These are phyloP conservation scores for Aspergillus intermedius DNA, from an alignment of 2,329 filamentous ascomycete species.

Conservation along the genomic window DNA sequence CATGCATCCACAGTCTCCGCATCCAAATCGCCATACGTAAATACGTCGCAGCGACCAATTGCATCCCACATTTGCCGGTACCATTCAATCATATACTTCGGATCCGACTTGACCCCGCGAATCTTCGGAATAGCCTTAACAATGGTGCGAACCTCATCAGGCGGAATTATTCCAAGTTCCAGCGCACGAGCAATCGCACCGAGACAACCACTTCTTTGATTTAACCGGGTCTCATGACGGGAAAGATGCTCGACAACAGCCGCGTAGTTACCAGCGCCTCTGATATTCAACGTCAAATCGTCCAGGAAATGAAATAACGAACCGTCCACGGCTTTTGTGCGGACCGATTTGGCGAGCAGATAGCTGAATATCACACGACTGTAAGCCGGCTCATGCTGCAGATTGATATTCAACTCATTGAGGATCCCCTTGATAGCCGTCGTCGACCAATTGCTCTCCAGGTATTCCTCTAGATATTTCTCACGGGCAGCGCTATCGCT, in stretches of 20 bases:
- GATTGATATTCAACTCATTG: conserved; percentile 23
- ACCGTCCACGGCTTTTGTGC: conserved; percentile 7
- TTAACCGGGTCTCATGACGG: conserved; percentile 10
- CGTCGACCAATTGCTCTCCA: conserved; percentile 17
- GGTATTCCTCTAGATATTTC: conserved; percentile 11
- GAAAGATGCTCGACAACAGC: conserved; percentile 21
- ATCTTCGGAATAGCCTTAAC: conserved; percentile 19
- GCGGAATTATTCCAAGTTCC: conserved; percentile 28
- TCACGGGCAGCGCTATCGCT: conserved; percentile 2
- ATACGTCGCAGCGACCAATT: conserved; percentile 29
- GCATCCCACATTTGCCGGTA: conserved; percentile 32
- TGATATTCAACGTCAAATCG: conserved; percentile 31
- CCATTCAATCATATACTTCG: conserved; percentile 13
- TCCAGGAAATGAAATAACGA: conserved; percentile 28
- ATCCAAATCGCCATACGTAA: conserved; percentile 27
- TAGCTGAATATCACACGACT: conserved; percentile 31
- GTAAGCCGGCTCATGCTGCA: conserved; percentile 27
- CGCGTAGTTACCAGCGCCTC: conserved; percentile 30
- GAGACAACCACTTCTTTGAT: conserved; percentile 17
- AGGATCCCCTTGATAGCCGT: conserved; percentile 24
- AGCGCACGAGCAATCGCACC: conserved; percentile 23
- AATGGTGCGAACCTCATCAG: conserved; percentile 27
- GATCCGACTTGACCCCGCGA: conserved; percentile 10
- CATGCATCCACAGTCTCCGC: conserved; percentile 23
- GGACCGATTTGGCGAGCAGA: conserved; percentile 17